Evolutionary conservation across 371 early-diverging fungal genomes (phyloP).

Genomic region (Mucor plumbeus): DNA sequence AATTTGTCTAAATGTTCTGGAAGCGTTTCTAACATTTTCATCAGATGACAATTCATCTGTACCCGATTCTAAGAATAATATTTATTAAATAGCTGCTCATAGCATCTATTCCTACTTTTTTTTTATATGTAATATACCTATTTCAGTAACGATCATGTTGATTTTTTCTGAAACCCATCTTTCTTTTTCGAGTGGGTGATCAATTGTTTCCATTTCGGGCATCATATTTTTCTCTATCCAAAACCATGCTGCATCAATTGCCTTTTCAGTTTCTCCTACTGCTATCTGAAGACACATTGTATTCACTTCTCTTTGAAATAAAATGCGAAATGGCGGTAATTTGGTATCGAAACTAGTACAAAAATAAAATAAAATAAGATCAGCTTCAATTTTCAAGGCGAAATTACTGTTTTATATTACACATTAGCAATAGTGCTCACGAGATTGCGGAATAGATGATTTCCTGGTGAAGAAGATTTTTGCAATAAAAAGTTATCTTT

Average conservation of each 20-base stretch:
- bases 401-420: constrained; percentile 32
- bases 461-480: constrained; percentile 60
- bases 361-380: not conserved
- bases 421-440: constrained; percentile 82
- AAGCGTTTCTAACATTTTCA: constrained; percentile 87
- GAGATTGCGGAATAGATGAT: constrained; percentile 53
- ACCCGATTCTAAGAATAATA: constrained; percentile 53
- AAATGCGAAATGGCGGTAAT: constrained; percentile 90
- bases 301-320: constrained; percentile 70
- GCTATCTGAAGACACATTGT: constrained; percentile 65
- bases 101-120: not conserved
- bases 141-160: constrained; percentile 80
- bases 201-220: constrained; percentile 74
- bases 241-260: constrained; percentile 85
- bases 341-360: constrained; percentile 81
- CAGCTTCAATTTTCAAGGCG: too few species aligned
- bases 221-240: constrained; percentile 87
- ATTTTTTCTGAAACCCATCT: constrained; percentile 90
- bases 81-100: too few species aligned
- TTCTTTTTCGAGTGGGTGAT: constrained; percentile 80
- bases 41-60: constrained; percentile 83
- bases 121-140: constrained; percentile 55
- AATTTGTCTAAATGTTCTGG: constrained; percentile 88
- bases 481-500: constrained; percentile 72
- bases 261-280: constrained; percentile 77